Conservation (phyloP, 1,284 basidiomycete genomes). For the Amylostereum areolatum region DNA sequence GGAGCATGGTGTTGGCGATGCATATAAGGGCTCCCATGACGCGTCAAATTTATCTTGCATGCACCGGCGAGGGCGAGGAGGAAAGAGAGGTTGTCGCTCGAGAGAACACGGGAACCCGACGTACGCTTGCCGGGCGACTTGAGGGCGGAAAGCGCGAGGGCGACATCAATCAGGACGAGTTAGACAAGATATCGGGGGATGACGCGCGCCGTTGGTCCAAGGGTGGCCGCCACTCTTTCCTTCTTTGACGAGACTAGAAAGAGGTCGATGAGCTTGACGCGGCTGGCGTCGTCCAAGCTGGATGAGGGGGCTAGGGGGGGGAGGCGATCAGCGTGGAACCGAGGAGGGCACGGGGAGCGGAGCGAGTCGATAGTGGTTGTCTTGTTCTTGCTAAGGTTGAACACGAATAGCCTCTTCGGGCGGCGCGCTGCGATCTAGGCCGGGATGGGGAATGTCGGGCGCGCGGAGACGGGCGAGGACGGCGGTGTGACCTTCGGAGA, state of each 20-base stretch:
- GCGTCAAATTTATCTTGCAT: constrained; percentile 46
- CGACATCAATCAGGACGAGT: constrained; percentile 39
- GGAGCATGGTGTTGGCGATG: constrained; percentile 69
- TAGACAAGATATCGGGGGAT: neutral
- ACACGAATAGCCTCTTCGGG: too few species aligned
- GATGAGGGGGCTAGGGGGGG: constrained; percentile 30
- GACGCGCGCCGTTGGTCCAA: constrained; percentile 10
- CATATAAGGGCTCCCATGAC: constrained; percentile 66
- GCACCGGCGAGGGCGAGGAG: constrained; percentile 44
- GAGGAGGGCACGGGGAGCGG: neutral
- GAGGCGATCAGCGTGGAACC: neutral
- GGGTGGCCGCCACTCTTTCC: constrained; percentile 38
- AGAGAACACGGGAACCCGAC: constrained; percentile 61
- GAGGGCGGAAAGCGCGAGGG: constrained; percentile 61
- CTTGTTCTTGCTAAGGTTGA: too few species aligned
- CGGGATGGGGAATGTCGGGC: too few species aligned
- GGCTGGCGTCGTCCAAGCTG: constrained; percentile 36
- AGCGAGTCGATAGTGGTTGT: neutral
- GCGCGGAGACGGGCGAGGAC: too few species aligned
- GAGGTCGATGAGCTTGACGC: constrained; percentile 44
- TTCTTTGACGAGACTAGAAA: constrained; percentile 40
- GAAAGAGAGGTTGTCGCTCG: constrained; percentile 45
- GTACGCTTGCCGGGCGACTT: constrained; percentile 74
- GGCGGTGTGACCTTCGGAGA: too few species aligned
- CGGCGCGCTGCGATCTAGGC: too few species aligned